Evolutionary conservation across 345 rosid species (phyloP).

Genomic region (Boechera stricta): DNA sequence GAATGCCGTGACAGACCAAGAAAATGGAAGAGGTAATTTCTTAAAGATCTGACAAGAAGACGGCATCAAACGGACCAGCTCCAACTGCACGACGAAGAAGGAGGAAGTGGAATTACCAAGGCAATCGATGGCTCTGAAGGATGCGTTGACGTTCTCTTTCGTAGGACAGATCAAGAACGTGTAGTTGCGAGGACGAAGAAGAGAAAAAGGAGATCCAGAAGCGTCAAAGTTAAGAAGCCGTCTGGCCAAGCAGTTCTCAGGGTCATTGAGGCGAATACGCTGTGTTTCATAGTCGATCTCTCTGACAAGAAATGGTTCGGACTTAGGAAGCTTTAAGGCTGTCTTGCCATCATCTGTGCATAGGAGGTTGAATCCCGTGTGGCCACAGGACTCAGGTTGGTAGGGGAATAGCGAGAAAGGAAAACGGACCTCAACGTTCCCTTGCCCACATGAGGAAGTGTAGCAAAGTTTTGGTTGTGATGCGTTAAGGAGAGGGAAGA

Average conservation of each 20-base stretch:
- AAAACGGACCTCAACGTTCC: conserved; percentile 51
- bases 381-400: conserved; percentile 56
- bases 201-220: conserved; percentile 64
- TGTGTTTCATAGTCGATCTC: conserved; percentile 55
- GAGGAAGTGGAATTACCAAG: conserved; percentile 65
- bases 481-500: conserved; percentile 44
- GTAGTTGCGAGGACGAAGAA: conserved; percentile 47
- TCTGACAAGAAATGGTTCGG: conserved; percentile 57
- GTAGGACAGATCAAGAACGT: conserved; percentile 68
- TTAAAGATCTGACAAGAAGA: conserved; percentile 45
- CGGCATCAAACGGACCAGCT: conserved; percentile 37
- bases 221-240: conserved; percentile 59
- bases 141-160: conserved; percentile 16
- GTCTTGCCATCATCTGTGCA: conserved; percentile 48
- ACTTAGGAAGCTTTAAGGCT: conserved; percentile 54
- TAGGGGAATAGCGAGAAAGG: conserved; percentile 60
- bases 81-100: conserved; percentile 50
- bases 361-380: conserved; percentile 60
- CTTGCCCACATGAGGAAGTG: conserved; percentile 42
- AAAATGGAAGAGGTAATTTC: conserved; percentile 48
- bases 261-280: conserved; percentile 60
- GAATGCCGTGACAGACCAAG: conserved; percentile 44
- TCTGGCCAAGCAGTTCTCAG: conserved; percentile 58
- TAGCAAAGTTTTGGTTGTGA: conserved; percentile 44
- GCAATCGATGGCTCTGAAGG: conserved; percentile 52